phyloP scores from a whole-genome alignment of 1,139 yeast genomes.

The Geotrichum bryndzae region DNA sequence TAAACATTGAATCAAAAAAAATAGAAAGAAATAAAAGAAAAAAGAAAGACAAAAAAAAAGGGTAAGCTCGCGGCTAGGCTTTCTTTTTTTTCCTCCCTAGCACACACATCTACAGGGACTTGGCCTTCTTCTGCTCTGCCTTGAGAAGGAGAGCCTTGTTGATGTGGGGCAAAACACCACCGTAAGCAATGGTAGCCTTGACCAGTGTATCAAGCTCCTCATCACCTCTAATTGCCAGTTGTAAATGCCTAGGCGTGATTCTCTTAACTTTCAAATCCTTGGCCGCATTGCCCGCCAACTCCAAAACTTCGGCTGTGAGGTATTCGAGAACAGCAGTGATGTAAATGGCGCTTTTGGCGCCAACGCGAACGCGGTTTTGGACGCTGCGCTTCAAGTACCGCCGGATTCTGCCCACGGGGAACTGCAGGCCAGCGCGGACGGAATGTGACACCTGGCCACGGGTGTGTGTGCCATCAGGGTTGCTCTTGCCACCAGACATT shows the following conservation, averaged over 20 bases:
- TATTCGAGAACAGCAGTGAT: constrained; percentile 95
- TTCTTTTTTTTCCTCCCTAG: neutral
- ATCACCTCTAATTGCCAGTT: constrained; percentile 97
- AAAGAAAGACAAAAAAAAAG: neutral
- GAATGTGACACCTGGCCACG: constrained; percentile 70
- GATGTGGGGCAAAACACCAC: constrained; percentile 98
- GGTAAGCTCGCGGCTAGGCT: neutral
- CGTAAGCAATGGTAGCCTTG: constrained; percentile 96
- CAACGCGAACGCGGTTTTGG: constrained; percentile 90
- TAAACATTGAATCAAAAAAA: neutral
- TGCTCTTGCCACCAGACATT: constrained; percentile 80
- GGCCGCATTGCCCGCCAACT: constrained; percentile 98
- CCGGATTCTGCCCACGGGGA: constrained; percentile 98
- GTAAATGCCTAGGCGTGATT: constrained; percentile 97
- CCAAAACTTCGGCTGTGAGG: constrained; percentile 96
- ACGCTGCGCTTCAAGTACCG: constrained; percentile 89
- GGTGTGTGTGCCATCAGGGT: constrained; percentile 49
- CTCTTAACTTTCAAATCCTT: constrained; percentile 97
- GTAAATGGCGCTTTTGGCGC: constrained; percentile 95
- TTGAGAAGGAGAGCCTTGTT: constrained; percentile 89
- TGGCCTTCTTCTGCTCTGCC: constrained; percentile 78
- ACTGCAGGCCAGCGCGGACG: constrained; percentile 94
- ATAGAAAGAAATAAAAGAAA: neutral
- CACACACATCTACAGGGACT: constrained; percentile 20
- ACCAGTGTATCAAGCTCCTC: constrained; percentile 95